phyloP scores from a whole-genome alignment of 768 basidiomycete genomes.

The Xerocomellus chrysenteron region DNA sequence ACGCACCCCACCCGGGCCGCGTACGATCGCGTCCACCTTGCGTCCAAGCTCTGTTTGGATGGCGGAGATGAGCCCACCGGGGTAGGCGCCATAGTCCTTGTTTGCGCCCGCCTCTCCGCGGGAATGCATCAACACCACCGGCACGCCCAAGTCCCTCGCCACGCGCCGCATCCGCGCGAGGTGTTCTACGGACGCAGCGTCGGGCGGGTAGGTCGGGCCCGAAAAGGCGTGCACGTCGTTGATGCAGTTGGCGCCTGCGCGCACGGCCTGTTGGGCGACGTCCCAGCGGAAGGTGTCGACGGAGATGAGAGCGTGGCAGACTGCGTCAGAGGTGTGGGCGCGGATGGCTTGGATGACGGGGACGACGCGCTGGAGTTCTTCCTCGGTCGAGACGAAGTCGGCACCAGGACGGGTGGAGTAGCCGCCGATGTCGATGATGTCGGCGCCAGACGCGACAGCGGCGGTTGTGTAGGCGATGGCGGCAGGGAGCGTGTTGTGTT shows the following conservation, averaged over 20 bases:
- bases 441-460: slow-evolving; percentile 57
- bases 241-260: slow-evolving; percentile 78
- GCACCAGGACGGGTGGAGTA: slow-evolving; percentile 90
- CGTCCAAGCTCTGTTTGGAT: slow-evolving; percentile 70
- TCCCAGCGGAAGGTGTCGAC: slow-evolving; percentile 31
- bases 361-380: slow-evolving; percentile 72
- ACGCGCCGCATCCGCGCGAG: slow-evolving; percentile 63
- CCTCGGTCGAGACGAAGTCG: slow-evolving; percentile 57
- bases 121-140: slow-evolving; percentile 93
- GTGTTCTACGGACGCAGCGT: slow-evolving; percentile 35
- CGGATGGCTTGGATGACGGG: slow-evolving; percentile 68
- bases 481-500: slow-evolving; percentile 39
- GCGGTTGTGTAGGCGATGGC: slow-evolving; percentile 53
- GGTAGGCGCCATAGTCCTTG: slow-evolving; percentile 59
- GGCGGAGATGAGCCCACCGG: slow-evolving; percentile 56
- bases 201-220: slow-evolving; percentile 53
- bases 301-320: slow-evolving; percentile 21
- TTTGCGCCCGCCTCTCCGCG: slow-evolving; percentile 77
- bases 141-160: slow-evolving; percentile 64
- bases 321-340: slow-evolving; percentile 14
- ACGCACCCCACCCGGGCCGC: slow-evolving; percentile 67
- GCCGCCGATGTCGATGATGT: slow-evolving; percentile 91
- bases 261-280: slow-evolving; percentile 44
- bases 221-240: slow-evolving; percentile 89
- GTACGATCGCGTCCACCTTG: slow-evolving; percentile 64